phyloP scores from a whole-genome alignment of 371 early-diverging fungal genomes.

The Coemansia sp. region DNA sequence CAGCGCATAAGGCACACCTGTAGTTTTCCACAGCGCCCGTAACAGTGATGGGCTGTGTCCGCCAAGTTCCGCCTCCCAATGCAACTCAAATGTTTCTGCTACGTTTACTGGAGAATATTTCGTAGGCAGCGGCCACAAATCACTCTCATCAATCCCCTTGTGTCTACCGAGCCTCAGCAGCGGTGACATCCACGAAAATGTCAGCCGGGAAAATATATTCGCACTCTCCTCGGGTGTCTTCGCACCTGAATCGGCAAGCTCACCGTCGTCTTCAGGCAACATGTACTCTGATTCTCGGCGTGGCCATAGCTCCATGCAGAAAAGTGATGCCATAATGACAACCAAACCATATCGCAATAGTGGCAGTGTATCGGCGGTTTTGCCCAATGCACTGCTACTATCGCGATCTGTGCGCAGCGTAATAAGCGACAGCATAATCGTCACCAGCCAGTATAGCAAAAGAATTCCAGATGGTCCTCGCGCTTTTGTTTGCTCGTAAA shows the following conservation, averaged over 20 bases:
- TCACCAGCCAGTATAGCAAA: slow-evolving; percentile 70
- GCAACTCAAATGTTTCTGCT: neutral
- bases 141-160: slow-evolving; percentile 24
- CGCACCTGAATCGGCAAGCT: slow-evolving; percentile 8
- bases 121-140: slow-evolving; percentile 56
- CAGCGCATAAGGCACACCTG: neutral
- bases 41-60: neutral
- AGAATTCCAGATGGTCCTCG: neutral
- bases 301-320: slow-evolving; percentile 51
- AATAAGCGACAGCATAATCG: slow-evolving; percentile 53
- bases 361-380: slow-evolving; percentile 56
- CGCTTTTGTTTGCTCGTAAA: neutral
- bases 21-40: neutral
- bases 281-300: slow-evolving; percentile 13
- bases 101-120: slow-evolving; percentile 43
- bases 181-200: slow-evolving; percentile 41
- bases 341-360: slow-evolving; percentile 55
- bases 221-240: slow-evolving; percentile 56
- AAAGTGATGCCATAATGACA: slow-evolving; percentile 58
- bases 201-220: slow-evolving; percentile 15
- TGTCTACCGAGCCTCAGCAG: slow-evolving; percentile 75
- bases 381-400: slow-evolving; percentile 42
- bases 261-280: slow-evolving; percentile 59
- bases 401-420: slow-evolving; percentile 65
- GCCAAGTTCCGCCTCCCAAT: neutral